These are phyloP conservation scores for Suhomyces faveliae DNA, from an alignment of 805 yeast species.

Conservation along the genomic window DNA sequence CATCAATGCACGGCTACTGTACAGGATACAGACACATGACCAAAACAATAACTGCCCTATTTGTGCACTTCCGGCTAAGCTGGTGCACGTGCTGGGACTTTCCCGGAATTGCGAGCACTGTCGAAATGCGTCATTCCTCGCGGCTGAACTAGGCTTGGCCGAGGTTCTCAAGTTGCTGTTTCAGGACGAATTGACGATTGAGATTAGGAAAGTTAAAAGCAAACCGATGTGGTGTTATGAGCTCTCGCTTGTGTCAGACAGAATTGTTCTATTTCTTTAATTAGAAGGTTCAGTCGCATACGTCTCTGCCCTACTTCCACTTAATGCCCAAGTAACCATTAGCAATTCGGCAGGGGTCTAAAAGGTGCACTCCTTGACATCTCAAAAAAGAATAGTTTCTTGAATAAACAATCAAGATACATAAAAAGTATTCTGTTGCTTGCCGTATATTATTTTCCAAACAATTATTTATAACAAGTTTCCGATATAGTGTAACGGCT, in stretches of 20 bases:
- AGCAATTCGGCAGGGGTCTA: too few species aligned
- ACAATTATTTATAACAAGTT: background rate
- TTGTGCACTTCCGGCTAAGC: background rate
- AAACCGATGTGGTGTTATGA: too few species aligned
- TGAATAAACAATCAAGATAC: too few species aligned
- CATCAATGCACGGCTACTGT: background rate
- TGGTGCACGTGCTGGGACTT: background rate
- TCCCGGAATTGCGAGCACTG: background rate
- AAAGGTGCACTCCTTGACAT: too few species aligned
- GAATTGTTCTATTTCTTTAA: too few species aligned
- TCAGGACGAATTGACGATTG: too few species aligned
- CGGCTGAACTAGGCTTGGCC: background rate
- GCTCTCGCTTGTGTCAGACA: too few species aligned
- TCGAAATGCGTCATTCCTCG: background rate
- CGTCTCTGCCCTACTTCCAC: too few species aligned
- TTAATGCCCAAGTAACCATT: too few species aligned
- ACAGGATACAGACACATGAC: background rate
- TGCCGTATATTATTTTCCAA: background rate
- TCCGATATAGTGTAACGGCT: slow-evolving; percentile 83
- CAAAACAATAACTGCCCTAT: background rate
- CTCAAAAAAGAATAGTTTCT: too few species aligned
- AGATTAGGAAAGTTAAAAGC: background rate
- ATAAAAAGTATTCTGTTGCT: too few species aligned
- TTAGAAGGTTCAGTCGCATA: too few species aligned
- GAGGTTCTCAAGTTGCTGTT: background rate